Base-by-base conservation (phyloP, 2,329 filamentous ascomycete species). In the Karstenula rhodostoma region DNA sequence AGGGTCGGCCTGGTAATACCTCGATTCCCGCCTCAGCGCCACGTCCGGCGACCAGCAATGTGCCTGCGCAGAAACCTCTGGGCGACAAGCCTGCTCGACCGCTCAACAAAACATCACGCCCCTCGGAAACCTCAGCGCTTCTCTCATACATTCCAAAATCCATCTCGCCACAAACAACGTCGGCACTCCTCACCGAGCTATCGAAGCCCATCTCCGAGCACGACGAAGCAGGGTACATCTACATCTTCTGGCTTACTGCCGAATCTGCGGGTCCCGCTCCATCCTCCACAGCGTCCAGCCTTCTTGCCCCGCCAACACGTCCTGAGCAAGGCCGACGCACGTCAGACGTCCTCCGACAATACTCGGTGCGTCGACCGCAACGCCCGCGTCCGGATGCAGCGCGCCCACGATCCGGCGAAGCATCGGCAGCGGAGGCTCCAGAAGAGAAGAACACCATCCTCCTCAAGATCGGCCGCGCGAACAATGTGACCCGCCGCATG, bases 201-300 rank as follows among this genome's bases (percentile, higher is more conserved):
- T 87, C 78, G 74, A 95, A 86, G 82, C 93, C 84, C 1, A 86
- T 94, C 48, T 93, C 92, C 0, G 82, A 87, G 23, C 81, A 85
- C 56, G 92, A 95, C 66, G 92, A 96, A 68, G 73, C 74, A 51
- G 95, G 95, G 40, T 99, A 95, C 80, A 98, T 99, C 67, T 99
- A 99, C 84, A 96, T 99, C 78, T 99, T 98, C 84, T 97, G 94
- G 93, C 85, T 97, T 23, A 97, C 93, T 0, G 66, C 74, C 10
- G 89, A 93, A 33, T 83, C 86, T 37, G 85, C 84, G 2, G 79
- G 86, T 8, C 75, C 83, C 0, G 77, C 85, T 0, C 80, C 84
- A 82, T 37, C 89, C 87, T 64, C 71, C 6, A 67, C 75, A 1
- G 75, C 76, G 2, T 74, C 70, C 0, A 68, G 64, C 0, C 67